Base-by-base conservation (phyloP, 108 stramenopile species). In the Chaetoceros tenuissimus region DNA sequence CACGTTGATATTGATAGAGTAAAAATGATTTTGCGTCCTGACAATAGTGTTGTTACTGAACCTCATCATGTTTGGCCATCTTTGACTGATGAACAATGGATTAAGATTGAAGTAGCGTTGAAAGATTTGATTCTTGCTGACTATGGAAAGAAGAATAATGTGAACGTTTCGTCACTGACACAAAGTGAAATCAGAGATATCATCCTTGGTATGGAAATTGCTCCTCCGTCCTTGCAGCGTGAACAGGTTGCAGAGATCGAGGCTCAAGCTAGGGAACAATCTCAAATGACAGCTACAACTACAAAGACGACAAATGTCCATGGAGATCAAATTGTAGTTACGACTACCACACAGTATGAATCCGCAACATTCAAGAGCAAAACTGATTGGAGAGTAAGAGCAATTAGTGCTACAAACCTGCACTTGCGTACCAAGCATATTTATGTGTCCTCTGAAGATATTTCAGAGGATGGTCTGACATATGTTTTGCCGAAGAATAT, bases 211-310 rank as follows among this genome's bases (percentile, higher is more conserved):
- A 96, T 96, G 97, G 98, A 99, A 72, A 97, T 99, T 63, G 90
- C 96, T 17, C 98, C 98, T 28, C 98, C 98, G 25, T 95, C 94
- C 2, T 81, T 98, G 66, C 98, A 99, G 64, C 79, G 98, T 3
- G 97, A 99, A 63, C 98, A 99, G 75, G 94, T 99, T 34, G 95
- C 98, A 3, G 98, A 99, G 80, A 95, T 99, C 64, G 98, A 99
- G 81, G 93, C 94, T 52, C 95, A 97, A 64, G 94, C 96, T 27
- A 72, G 95, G 13, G 96, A 97, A 60, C 95, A 96, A 64, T 88
- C 92, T 17, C 94, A 96, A 65, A 74, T 98, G 78, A 96, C 96
- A 22, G 97, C 97, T 27, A 93, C 94, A 17, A 98, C 98, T 34
- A 98, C 96, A 3, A 94, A 92, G 64, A 96, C 94, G n/a, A 97